Conservation (phyloP, 805 yeast genomes). For the Ogataea henricii region DNA sequence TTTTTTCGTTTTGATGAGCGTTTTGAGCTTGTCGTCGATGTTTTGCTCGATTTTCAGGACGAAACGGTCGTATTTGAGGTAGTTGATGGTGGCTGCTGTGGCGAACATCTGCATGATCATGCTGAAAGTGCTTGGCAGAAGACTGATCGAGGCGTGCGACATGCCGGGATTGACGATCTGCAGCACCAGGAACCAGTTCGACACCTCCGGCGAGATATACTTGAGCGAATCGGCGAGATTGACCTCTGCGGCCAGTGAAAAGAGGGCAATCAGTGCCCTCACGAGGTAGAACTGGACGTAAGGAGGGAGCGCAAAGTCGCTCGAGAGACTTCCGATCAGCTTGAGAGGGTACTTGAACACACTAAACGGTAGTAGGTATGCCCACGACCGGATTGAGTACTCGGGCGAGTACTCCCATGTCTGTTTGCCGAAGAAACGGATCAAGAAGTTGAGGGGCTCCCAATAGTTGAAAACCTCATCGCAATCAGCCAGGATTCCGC, state of each 20-base stretch:
- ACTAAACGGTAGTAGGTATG: slow-evolving; percentile 59
- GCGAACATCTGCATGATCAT: slow-evolving; percentile 54
- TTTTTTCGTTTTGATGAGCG: slow-evolving; percentile 14
- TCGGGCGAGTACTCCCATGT: slow-evolving; percentile 97
- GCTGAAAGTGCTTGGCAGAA: slow-evolving; percentile 81
- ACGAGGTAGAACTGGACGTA: slow-evolving; percentile 52
- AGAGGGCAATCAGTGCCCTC: slow-evolving; percentile 45
- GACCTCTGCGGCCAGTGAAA: slow-evolving; percentile 53
- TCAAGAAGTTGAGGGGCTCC: slow-evolving; percentile 83
- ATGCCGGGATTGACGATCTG: slow-evolving; percentile 73
- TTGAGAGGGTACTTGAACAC: slow-evolving; percentile 28
- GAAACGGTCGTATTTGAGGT: slow-evolving; percentile 31
- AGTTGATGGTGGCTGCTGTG: slow-evolving; percentile 40
- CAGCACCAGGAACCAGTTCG: slow-evolving; percentile 64
- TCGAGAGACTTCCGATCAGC: slow-evolving; percentile 7
- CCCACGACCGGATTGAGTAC: slow-evolving; percentile 85
- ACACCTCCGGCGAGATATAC: slow-evolving; percentile 40
- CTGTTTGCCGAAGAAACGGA: slow-evolving; percentile 85
- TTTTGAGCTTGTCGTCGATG: slow-evolving; percentile 19
- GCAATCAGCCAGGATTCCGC: slow-evolving; percentile 82
- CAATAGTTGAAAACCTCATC: slow-evolving; percentile 92
- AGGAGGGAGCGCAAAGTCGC: slow-evolving; percentile 18
- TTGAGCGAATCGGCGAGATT: slow-evolving; percentile 47
- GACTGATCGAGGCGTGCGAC: slow-evolving; percentile 85
- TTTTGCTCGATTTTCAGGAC: slow-evolving; percentile 16